Evolutionary conservation across 2,329 filamentous ascomycete genomes (phyloP).

Genomic region (Aspergillus hiratsukae): DNA sequence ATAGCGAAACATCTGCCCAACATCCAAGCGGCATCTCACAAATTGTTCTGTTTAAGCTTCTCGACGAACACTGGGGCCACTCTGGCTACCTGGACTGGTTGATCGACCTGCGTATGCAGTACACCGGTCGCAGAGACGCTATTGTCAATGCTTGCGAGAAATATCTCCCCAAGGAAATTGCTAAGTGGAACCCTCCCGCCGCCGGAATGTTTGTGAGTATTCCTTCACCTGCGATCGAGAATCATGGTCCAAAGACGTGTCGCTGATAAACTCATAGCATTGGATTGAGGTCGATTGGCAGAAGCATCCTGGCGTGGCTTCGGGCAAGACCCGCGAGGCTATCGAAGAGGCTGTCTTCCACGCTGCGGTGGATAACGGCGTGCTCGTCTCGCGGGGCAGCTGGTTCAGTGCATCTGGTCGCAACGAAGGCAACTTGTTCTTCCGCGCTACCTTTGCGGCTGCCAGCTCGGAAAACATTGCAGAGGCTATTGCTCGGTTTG

Average conservation of each 20-base stretch:
- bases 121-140: constrained; percentile 72
- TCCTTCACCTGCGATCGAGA: not conserved
- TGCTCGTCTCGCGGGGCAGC: constrained; percentile 76
- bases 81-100: constrained; percentile 86
- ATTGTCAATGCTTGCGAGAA: constrained; percentile 77
- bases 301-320: constrained; percentile 39
- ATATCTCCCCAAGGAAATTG: constrained; percentile 67
- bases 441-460: constrained; percentile 84
- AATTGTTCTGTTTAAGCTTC: constrained; percentile 76
- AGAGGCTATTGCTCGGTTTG: constrained; percentile 70
- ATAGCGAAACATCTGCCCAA: constrained; percentile 79
- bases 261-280: constrained; percentile 26
- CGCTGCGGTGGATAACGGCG: constrained; percentile 67
- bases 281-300: constrained; percentile 47
- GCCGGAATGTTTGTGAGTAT: constrained; percentile 90
- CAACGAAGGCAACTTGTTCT: constrained; percentile 65
- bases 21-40: constrained; percentile 82
- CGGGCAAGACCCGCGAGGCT: constrained; percentile 35
- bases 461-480: constrained; percentile 67
- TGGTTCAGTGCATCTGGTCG: constrained; percentile 82
- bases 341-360: constrained; percentile 87
- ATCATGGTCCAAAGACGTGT: not conserved
- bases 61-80: constrained; percentile 95
- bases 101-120: constrained; percentile 73
- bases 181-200: constrained; percentile 72